phyloP scores from a whole-genome alignment of 2,329 filamentous ascomycete species.

The Dendrostoma leiphaemia region DNA sequence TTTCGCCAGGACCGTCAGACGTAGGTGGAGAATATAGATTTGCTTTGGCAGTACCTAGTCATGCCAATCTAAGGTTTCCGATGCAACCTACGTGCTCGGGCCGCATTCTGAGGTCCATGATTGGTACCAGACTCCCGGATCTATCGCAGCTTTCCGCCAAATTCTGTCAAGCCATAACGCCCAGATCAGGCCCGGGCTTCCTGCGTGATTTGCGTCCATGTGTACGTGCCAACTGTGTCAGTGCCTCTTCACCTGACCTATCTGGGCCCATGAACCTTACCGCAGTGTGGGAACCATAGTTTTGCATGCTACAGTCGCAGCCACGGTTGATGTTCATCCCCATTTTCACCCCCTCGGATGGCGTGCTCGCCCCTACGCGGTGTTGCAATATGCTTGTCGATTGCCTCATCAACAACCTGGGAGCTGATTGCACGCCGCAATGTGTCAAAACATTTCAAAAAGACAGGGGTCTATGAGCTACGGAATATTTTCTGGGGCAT shows the following conservation, averaged over 20 bases:
- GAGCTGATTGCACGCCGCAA: neutral
- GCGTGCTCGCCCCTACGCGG: constrained; percentile 1
- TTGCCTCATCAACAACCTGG: constrained; percentile 1
- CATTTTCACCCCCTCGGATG: constrained; percentile 5
- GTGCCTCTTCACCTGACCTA: too few species aligned
- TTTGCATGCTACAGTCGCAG: neutral
- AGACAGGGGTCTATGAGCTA: neutral
- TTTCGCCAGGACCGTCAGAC: too few species aligned
- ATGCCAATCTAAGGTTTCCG: too few species aligned
- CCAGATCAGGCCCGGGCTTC: too few species aligned
- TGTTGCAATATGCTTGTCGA: constrained; percentile 6
- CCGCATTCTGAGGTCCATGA: too few species aligned
- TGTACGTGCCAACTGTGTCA: too few species aligned
- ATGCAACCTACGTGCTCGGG: too few species aligned
- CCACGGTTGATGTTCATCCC: neutral
- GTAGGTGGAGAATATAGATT: neutral
- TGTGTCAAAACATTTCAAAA: neutral
- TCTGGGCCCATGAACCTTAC: neutral
- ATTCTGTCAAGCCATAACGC: too few species aligned
- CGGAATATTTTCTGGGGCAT: neutral
- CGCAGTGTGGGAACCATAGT: neutral
- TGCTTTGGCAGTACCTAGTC: neutral
- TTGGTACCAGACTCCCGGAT: too few species aligned
- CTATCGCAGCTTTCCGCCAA: too few species aligned
- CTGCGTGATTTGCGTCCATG: too few species aligned